Conservation (phyloP, 2,329 filamentous ascomycete species). For the Nannizziopsis arthrosporioides region DNA sequence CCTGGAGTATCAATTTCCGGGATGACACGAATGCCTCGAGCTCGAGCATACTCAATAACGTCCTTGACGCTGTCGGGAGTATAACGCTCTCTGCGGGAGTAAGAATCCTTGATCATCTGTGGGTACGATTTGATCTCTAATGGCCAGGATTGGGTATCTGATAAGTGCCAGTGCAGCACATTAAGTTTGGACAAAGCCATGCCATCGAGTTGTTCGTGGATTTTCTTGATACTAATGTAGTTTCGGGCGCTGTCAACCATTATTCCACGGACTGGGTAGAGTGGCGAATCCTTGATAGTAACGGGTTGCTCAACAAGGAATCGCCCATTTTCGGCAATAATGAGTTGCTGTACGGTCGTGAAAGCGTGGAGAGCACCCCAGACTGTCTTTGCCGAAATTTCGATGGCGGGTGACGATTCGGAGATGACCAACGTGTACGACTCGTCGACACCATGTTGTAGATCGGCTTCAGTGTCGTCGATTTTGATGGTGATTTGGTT, state of each 20-base stretch:
- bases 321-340: conserved; percentile 35
- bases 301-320: conserved; percentile 45
- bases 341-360: conserved; percentile 46
- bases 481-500: conserved; percentile 38
- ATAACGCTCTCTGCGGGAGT: conserved; percentile 40
- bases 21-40: conserved; percentile 47
- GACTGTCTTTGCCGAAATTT: conserved; percentile 40
- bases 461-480: conserved; percentile 34
- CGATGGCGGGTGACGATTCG: conserved; percentile 30
- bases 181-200: conserved; percentile 48
- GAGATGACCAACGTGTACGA: conserved; percentile 42
- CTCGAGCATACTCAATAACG: conserved; percentile 41
- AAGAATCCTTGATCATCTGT: conserved; percentile 44
- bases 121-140: conserved; percentile 41
- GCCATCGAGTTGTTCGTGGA: conserved; percentile 44
- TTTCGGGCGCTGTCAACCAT: conserved; percentile 47
- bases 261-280: conserved; percentile 45
- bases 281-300: conserved; percentile 39
- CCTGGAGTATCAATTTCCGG: conserved; percentile 54
- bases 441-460: conserved; percentile 47
- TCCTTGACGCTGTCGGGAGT: conserved; percentile 33
- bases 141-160: conserved; percentile 47
- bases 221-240: conserved; percentile 42
- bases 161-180: conserved; percentile 47
- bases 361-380: conserved; percentile 47